These are phyloP conservation scores for Termitomyces eurrhizus DNA, from an alignment of 768 basidiomycete species.

Conservation along the genomic window DNA sequence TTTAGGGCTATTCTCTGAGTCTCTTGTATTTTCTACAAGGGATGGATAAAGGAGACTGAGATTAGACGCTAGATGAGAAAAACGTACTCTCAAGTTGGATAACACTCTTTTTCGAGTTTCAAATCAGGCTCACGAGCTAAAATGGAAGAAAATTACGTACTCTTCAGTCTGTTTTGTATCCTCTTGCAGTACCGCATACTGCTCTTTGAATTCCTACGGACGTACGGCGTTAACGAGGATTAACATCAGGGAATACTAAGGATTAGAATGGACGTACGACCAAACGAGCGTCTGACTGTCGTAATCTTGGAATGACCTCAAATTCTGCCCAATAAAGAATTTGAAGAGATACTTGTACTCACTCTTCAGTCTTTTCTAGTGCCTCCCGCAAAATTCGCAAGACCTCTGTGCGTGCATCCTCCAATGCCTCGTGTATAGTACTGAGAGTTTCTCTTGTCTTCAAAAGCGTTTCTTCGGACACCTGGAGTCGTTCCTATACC, in stretches of 20 bases:
- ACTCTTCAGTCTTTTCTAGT: neutral
- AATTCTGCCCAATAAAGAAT: neutral
- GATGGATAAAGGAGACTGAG: neutral
- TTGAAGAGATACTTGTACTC: neutral
- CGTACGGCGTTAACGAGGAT: neutral
- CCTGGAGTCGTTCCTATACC: conserved; percentile 10
- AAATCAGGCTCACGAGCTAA: neutral
- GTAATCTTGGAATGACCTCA: neutral
- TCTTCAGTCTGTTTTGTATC: neutral
- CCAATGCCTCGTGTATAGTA: neutral
- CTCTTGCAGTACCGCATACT: neutral
- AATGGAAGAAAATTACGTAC: neutral
- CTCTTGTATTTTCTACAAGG: neutral
- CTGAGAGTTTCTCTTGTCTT: neutral
- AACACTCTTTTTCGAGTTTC: neutral
- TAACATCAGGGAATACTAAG: neutral
- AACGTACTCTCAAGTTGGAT: neutral
- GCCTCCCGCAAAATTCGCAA: neutral
- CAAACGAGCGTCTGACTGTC: conserved; percentile 1
- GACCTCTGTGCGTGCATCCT: neutral
- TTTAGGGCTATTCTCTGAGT: neutral
- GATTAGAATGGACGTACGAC: conserved; percentile 4
- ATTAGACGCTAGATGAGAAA: neutral
- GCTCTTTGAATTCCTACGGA: neutral
- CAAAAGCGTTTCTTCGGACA: conserved; percentile 10